Evolutionary conservation across 208 protist species (phyloP), one percentile per base, ranked within the genome.

Genomic region (Trypanosoma congolense): DNA sequence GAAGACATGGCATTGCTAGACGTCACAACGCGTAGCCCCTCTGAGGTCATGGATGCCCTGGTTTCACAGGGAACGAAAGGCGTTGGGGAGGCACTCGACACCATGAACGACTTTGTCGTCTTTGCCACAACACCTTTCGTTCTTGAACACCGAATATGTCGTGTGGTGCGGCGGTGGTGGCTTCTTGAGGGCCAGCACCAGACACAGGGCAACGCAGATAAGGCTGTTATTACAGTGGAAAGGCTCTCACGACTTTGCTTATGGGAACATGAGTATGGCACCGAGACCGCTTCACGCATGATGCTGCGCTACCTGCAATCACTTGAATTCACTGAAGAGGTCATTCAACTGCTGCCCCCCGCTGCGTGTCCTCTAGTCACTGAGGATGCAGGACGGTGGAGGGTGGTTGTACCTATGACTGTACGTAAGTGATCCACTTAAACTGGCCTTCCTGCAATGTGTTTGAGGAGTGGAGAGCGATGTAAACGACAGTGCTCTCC

Each of bases 191-290:
- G 59, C 26, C 41, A 65, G 55, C 28, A 49, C 14, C n/a, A 19
- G 47, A 14, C 19, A 22, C 36, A 30, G 1, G 28, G 12, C 1
- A 38, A 30, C 18, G 8, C 45, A 0, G 44, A 33, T 30, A 43
- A 29, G n/a, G 50, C 28, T 38, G 21, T 22, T 21, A 24, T 44
- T 35, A 81, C 69, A 4, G 45, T 87, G 25, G 49, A 49, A 18
- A 35, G 74, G 28, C 64, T 80, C 21, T 65, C 46, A 35, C 30
- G 65, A 30, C 24, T 79, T 2, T 61, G 49, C 19, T 40, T 89
- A 47, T 89, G 81, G 77, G 68, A 75, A 19, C 70, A 83, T 43
- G 81, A 89, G 65, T 89, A 80, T 50, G 77, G 77, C 2, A 51
- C 18, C 2, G 26, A 14, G 16, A 57, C 65, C 40, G 77, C 77